Percentiles rank a stretch among this genome's conserved stretches.
phyloP scores from a whole-genome alignment of 2,329 filamentous ascomycete genomes.

The Fusarium neocosmosporiellum region DNA sequence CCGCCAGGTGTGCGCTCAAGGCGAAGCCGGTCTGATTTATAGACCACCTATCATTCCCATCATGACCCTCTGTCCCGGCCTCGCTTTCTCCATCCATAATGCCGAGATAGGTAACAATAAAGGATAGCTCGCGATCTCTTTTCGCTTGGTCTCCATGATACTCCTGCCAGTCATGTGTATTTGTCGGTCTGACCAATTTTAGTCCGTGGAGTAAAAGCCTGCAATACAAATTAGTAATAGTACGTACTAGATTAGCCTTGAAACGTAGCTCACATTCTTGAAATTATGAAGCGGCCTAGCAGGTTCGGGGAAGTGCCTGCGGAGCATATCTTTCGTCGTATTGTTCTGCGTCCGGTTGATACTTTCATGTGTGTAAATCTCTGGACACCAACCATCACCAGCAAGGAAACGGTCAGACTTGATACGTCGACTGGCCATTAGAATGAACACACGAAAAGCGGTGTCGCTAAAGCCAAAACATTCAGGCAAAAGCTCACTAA shows the following conservation, averaged over 20 bases:
- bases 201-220: slow-evolving; percentile 27
- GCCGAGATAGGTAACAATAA: background rate
- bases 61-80: background rate
- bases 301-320: slow-evolving; percentile 28
- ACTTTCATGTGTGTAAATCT: slow-evolving; percentile 22
- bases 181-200: slow-evolving; percentile 21
- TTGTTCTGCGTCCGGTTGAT: slow-evolving; percentile 30
- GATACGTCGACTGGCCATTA: slow-evolving; percentile 24
- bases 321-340: slow-evolving; percentile 25
- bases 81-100: background rate
- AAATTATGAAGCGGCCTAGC: slow-evolving; percentile 12
- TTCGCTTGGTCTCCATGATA: background rate
- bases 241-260: fast-evolving
- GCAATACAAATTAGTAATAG: background rate
- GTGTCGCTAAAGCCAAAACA: slow-evolving; percentile 29
- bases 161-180: background rate
- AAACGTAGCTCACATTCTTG: background rate
- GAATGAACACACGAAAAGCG: slow-evolving; percentile 22
- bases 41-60: background rate
- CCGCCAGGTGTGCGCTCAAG: background rate
- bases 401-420: slow-evolving; percentile 28
- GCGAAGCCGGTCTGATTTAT: background rate
- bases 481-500: slow-evolving; percentile 11
- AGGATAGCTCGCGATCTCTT: background rate
- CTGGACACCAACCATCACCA: slow-evolving; percentile 23